These are phyloP conservation scores for Ustilago nuda DNA, from an alignment of 1,284 basidiomycete species.

Conservation along the genomic window DNA sequence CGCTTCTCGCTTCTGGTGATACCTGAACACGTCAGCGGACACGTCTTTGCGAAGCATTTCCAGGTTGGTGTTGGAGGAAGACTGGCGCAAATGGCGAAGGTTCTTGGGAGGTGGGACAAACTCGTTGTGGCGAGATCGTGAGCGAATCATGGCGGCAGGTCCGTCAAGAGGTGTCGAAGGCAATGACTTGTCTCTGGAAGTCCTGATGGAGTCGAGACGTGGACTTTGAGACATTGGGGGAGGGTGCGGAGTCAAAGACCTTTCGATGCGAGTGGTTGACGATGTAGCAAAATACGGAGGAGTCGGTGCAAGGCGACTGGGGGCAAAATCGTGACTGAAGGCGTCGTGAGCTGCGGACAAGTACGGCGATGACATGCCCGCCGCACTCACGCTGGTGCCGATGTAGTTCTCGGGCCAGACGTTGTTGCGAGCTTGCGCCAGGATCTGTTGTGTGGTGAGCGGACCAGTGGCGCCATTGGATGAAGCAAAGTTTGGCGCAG, in stretches of 20 bases:
- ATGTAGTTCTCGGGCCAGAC: conserved; percentile 48
- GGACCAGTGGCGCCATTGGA: conserved; percentile 14
- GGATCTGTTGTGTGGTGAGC: conserved; percentile 48
- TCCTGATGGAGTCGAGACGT: neutral
- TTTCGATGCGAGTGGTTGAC: conserved; percentile 7
- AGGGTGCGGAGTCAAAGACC: conserved; percentile 24
- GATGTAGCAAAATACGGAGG: conserved; percentile 23
- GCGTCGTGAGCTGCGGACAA: conserved; percentile 22
- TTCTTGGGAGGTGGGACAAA: conserved; percentile 31
- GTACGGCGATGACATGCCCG: conserved; percentile 36
- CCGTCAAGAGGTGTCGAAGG: conserved; percentile 12
- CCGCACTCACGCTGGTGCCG: conserved; percentile 36
- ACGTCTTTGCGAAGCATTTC: conserved; percentile 20
- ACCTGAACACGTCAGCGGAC: conserved; percentile 20
- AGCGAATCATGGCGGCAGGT: conserved; percentile 1
- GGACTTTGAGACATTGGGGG: conserved; percentile 24
- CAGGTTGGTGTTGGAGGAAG: conserved; percentile 27
- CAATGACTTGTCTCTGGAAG: conserved; percentile 26
- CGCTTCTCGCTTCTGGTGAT: neutral
- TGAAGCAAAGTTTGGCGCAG: neutral
- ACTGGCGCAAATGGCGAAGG: conserved; percentile 37
- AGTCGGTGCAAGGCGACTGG: conserved; percentile 30
- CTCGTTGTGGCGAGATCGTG: conserved; percentile 27
- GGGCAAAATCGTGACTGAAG: conserved; percentile 28
- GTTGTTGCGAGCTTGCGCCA: conserved; percentile 44